Evolutionary conservation across 1,284 basidiomycete genomes (phyloP).

Genomic region (Trametes versicolor): DNA sequence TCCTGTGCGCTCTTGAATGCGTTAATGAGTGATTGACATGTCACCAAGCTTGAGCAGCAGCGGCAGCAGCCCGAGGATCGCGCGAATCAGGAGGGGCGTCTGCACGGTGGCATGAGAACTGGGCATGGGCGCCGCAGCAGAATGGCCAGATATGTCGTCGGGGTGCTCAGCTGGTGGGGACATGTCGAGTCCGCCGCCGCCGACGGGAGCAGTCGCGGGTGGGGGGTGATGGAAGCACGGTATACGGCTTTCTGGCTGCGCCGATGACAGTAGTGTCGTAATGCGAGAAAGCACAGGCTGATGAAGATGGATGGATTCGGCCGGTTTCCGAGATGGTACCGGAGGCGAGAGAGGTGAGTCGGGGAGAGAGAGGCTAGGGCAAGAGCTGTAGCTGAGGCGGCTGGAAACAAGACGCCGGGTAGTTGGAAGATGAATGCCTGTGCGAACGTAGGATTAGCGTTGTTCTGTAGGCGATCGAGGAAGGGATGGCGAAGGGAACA

Average conservation of each 20-base stretch:
- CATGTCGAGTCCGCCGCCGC: background rate
- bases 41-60: too few species aligned
- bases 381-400: background rate
- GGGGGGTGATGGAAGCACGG: background rate
- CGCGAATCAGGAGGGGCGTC: background rate
- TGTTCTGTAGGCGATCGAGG: conserved; percentile 4
- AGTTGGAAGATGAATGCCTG: background rate
- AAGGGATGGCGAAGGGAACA: background rate
- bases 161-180: too few species aligned
- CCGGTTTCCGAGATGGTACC: background rate
- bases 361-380: background rate
- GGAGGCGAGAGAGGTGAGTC: too few species aligned
- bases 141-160: background rate
- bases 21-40: background rate
- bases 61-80: background rate
- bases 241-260: background rate
- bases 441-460: conserved; percentile 8
- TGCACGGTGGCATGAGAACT: conserved; percentile 1
- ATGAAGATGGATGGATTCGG: conserved; percentile 2
- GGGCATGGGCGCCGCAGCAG: conserved; percentile 12
- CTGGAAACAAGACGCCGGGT: background rate
- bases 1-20: background rate
- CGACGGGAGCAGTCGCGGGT: too few species aligned
- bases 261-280: background rate
- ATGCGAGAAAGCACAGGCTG: background rate